Percentiles rank a stretch among this genome's conserved stretches.
These are phyloP conservation scores for Fulvia fulva DNA, from an alignment of 2,329 filamentous ascomycete genomes.

Conservation along the genomic window DNA sequence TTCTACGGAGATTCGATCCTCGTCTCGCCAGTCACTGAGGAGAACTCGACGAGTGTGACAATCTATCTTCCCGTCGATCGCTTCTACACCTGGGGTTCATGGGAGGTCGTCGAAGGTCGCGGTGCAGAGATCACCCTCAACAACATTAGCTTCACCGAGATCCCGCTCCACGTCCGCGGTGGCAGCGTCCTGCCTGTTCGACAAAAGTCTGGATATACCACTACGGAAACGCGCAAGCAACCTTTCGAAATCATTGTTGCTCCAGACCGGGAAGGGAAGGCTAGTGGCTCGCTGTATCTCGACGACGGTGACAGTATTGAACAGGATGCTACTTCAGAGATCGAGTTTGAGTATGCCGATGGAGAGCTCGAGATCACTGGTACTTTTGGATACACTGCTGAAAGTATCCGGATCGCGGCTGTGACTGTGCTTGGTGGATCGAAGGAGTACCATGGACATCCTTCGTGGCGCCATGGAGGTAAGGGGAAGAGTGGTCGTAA, in stretches of 20 bases:
- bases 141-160: slow-evolving; percentile 47
- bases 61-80: slow-evolving; percentile 55
- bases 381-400: slow-evolving; percentile 12
- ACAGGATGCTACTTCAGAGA: too few relatives aligned
- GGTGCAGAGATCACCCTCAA: slow-evolving; percentile 40
- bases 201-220: slow-evolving; percentile 45
- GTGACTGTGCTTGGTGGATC: slow-evolving; percentile 8
- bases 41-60: slow-evolving; percentile 50
- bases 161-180: slow-evolving; percentile 63
- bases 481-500: background rate
- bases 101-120: slow-evolving; percentile 42
- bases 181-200: slow-evolving; percentile 58
- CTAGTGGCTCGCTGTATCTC: slow-evolving; percentile 65
- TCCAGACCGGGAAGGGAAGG: slow-evolving; percentile 57
- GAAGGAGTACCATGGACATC: background rate
- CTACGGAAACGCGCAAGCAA: slow-evolving; percentile 57
- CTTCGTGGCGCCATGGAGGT: background rate
- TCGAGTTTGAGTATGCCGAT: too few relatives aligned
- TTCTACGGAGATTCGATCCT: slow-evolving; percentile 56
- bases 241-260: slow-evolving; percentile 69
- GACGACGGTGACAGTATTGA: slow-evolving; percentile 61
- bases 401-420: slow-evolving; percentile 4
- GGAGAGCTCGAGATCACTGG: slow-evolving; percentile 5
- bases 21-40: slow-evolving; percentile 52
- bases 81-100: slow-evolving; percentile 59